Evolutionary conservation across 305 asterid species (phyloP).

Genomic region (Ajuga reptans): DNA sequence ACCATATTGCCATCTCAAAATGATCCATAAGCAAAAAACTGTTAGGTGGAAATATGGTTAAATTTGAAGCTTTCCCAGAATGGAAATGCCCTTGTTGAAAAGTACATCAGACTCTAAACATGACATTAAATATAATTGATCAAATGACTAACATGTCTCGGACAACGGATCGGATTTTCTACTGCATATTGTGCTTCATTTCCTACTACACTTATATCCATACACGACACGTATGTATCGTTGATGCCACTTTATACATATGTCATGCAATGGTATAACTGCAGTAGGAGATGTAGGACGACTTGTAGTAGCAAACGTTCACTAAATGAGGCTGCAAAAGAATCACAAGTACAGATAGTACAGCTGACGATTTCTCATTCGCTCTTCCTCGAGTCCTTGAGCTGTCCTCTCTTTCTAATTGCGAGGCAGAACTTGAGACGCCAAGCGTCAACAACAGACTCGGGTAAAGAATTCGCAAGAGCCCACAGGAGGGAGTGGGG

Average conservation of each 20-base stretch:
- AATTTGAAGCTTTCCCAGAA: neutral
- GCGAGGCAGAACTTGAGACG: conserved; percentile 60
- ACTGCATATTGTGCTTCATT: no score
- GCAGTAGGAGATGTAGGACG: no score
- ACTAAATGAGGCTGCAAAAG: neutral
- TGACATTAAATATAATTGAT: neutral
- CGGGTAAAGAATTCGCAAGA: conserved; percentile 46
- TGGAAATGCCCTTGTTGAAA: neutral
- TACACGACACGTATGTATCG: no score
- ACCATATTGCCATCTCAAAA: no score
- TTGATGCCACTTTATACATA: no score
- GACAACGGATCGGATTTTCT: no score
- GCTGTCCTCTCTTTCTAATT: conserved; percentile 72
- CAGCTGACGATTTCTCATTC: conserved; percentile 35
- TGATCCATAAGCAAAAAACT: neutral
- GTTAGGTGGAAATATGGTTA: neutral
- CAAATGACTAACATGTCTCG: neutral
- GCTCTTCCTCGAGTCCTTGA: conserved; percentile 67
- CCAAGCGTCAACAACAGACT: conserved; percentile 67
- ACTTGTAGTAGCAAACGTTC: no score
- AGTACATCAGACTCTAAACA: conserved; percentile 2
- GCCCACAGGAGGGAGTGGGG: conserved; percentile 88
- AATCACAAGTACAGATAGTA: neutral
- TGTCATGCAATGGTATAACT: no score
- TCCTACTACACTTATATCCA: no score